A percentile compares a stretch with the other conserved stretches of the same genome.
These are phyloP conservation scores for Chimonanthus salicifolius DNA, from an alignment of 164 flowering plant species.

Conservation along the genomic window DNA sequence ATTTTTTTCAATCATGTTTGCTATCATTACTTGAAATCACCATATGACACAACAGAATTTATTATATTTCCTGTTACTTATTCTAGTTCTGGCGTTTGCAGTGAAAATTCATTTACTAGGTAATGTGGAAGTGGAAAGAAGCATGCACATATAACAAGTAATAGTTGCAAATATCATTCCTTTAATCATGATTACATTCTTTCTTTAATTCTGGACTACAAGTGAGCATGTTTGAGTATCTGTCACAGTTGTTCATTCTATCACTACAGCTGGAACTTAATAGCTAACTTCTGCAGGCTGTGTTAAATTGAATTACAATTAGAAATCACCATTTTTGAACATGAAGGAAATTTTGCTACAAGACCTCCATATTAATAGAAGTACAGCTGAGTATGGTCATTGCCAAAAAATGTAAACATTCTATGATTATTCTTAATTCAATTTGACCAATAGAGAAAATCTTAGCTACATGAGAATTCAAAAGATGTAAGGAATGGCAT, in stretches of 20 bases:
- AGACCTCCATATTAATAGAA: background rate
- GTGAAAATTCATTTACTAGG: background rate
- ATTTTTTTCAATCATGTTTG: background rate
- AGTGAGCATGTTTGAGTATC: background rate
- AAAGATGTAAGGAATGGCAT: no score
- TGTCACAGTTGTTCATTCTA: background rate
- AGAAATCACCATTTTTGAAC: background rate
- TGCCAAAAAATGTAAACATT: background rate
- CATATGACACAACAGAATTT: no score
- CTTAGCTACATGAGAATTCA: no score
- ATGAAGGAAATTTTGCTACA: background rate
- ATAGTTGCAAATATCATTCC: background rate
- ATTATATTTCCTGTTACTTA: no score
- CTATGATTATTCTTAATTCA: background rate
- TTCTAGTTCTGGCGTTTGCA: background rate
- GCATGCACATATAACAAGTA: background rate
- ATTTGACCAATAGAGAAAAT: no score
- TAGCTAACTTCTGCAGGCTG: background rate
- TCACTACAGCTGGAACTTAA: background rate
- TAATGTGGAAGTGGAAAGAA: background rate
- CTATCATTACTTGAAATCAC: background rate
- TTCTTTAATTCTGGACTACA: background rate
- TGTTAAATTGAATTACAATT: background rate
- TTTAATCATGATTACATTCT: background rate
- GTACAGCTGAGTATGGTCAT: background rate